Evolutionary conservation across 495 filamentous ascomycete species (phyloP), one percentile per base, ranked within the genome.

Genomic region (Penicillium riverlandense): DNA sequence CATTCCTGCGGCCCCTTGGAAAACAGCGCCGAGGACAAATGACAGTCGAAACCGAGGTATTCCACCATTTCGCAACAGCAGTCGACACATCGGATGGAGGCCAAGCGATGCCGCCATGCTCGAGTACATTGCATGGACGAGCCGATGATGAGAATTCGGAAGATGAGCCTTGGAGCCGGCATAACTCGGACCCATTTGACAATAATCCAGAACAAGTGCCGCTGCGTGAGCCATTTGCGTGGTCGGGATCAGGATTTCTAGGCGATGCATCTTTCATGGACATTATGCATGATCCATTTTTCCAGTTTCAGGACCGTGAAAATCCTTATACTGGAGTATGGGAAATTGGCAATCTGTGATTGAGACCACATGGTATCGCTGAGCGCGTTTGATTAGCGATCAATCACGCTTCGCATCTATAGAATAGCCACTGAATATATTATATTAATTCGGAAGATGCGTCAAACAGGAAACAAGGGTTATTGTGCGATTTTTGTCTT

Each of bases 11-110:
- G 14, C 39, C 14, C 4, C 43, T 5, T 28, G 31, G 36, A 30
- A 50, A 49, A 33, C 57, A 44, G 12, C 47, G 49, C 2, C 22
- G 45, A 7, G 53, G 61, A 7, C 49, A 54, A 6, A 57, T 59
- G 0, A 71, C 59, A 0, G 57, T 71, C 8, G 67, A 71, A 37
- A 65, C 68, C 7, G 64, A 67, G 15, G 62, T 69, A 14, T 64
- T 67, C 13, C 62, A 61, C 29, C 62, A 61, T 3, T 66, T 66
- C 4, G 59, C 62, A 13, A 58, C 63, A 13, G 59, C 59, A n/a
- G 53, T 71, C 14, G 61, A 71, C 35, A 71, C 63, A 2, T 58
- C 66, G 0, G 62, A 68, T 41, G 67, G 67, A 14, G 67, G 67
- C 11, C 64, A 66, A 47, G 67, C 65, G 0, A 29, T 57, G 7